phyloP scores from a whole-genome alignment of 106 monocot species.

The Narthecium ossifragum region DNA sequence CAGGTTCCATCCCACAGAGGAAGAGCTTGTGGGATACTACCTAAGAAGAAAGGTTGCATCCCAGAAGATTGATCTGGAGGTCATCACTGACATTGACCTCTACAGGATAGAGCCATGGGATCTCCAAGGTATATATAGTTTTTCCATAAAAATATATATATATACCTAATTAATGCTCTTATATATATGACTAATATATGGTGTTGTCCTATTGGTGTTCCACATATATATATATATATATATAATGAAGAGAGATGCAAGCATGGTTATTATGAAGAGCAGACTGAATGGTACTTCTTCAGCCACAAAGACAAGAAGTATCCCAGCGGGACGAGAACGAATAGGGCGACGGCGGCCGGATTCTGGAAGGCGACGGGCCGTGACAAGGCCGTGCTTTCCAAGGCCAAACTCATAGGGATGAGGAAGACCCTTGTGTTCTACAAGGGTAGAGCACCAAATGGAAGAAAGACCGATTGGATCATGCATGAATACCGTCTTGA shows the following conservation, averaged over 20 bases:
- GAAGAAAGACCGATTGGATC: conserved; percentile 81
- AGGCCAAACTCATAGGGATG: conserved; percentile 64
- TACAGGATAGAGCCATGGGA: conserved; percentile 96
- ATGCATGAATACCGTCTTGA: conserved; percentile 89
- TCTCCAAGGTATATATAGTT: conserved; percentile 54
- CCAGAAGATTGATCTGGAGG: conserved; percentile 70
- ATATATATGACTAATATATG: neutral
- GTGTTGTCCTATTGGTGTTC: neutral
- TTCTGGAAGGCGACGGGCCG: conserved; percentile 95
- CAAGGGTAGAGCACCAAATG: conserved; percentile 75
- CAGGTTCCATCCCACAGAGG: conserved; percentile 94
- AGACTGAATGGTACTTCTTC: conserved; percentile 90
- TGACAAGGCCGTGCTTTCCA: conserved; percentile 80
- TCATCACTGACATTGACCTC: conserved; percentile 80
- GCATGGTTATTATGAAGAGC: conserved; percentile 53
- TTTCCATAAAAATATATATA: neutral
- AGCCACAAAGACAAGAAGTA: conserved; percentile 87
- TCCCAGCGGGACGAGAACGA: conserved; percentile 76
- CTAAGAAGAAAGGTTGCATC: conserved; percentile 71
- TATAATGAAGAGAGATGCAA: conserved; percentile 51
- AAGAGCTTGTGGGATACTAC: conserved; percentile 95
- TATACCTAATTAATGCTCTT: neutral
- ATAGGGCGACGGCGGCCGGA: conserved; percentile 71
- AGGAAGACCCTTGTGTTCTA: conserved; percentile 95
- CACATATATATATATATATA: neutral